Evolutionary conservation across 192 early-diverging fungal genomes (phyloP), one percentile per base, ranked within the genome.

Genomic region (Entophlyctis helioformis): DNA sequence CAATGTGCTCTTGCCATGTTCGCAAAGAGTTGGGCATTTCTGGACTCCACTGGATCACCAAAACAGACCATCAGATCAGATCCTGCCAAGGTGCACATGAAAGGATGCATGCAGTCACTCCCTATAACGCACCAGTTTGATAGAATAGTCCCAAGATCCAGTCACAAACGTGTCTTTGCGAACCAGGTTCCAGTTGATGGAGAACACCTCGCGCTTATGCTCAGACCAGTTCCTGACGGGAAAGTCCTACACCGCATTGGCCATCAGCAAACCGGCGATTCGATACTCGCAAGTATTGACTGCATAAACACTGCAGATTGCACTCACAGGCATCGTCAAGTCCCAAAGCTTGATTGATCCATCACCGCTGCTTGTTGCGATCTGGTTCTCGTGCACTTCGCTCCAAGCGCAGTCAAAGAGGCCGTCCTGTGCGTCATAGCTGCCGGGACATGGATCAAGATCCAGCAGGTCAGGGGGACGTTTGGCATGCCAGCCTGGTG

Each of bases 311-410:
- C n/a, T n/a, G n/a, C n/a, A n/a, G n/a, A n/a, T n/a, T n/a, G n/a
- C n/a, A 63, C 80, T 56, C 71, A 90, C 87, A 12, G 72, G 36
- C 44, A 93, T 51, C 3, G 83, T 84, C 0, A 84, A 75, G 58
- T 98, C 96, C 82, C 85, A 98, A 35, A 98, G 71, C 54, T 89
- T 94, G 33, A 98, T 78, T 48, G 82, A 84, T 29, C 96, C 96
- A 55, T 98, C 96, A 34, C 96, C 96, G 53, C 84, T 86, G 23
- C 80, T 74, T 12, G 87, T 88, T 0, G 83, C 81, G 21, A 98
- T 42, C 48, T 98, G 96, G 60, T 93, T 87, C 57, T 98, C 93
- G 57, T 98, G 86, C 12, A 77, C 48, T 60, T 98, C 96, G 59
- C 83, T 92, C 96, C 96, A 98, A 25, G 84, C 78, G 27, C 83